These are phyloP conservation scores for Lipomyces spencermartinsiae DNA, from an alignment of 805 yeast species.

Conservation along the genomic window DNA sequence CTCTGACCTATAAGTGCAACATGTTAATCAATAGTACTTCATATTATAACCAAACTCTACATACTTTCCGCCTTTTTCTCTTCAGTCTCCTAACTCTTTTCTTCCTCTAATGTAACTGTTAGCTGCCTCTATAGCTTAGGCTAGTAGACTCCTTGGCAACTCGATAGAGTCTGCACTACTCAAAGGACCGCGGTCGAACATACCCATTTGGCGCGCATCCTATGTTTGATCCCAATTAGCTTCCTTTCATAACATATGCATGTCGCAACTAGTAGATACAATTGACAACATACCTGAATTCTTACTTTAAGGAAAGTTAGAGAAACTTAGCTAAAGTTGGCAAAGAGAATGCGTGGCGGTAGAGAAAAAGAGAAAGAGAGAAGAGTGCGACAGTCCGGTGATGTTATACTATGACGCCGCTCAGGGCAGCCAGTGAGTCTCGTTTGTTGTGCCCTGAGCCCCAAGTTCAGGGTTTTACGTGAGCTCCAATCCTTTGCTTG, in stretches of 20 bases:
- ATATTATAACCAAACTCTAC: not conserved
- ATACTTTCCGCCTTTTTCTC: conserved; percentile 99
- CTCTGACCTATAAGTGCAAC: conserved; percentile 65
- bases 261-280: not conserved
- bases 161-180: conserved; percentile 6
- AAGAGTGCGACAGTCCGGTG: conserved; percentile 17
- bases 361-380: conserved; percentile 16
- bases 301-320: conserved; percentile 14
- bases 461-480: conserved; percentile 16
- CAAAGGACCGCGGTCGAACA: not conserved
- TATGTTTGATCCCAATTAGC: conserved; percentile 15
- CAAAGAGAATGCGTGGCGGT: conserved; percentile 27
- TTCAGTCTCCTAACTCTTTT: conserved; percentile 99
- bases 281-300: conserved; percentile 29
- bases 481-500: not conserved
- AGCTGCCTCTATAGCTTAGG: conserved; percentile 9
- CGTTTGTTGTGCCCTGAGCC: conserved; percentile 3
- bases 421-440: not conserved
- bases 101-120: conserved; percentile 68
- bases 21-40: not conserved
- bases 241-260: not conserved
- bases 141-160: not conserved
- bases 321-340: conserved; percentile 15
- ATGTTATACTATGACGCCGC: not conserved
- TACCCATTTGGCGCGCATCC: conserved; percentile 41